These are phyloP conservation scores for Cylindrotheca closterium DNA, from an alignment of 108 stramenopile species.

Conservation along the genomic window DNA sequence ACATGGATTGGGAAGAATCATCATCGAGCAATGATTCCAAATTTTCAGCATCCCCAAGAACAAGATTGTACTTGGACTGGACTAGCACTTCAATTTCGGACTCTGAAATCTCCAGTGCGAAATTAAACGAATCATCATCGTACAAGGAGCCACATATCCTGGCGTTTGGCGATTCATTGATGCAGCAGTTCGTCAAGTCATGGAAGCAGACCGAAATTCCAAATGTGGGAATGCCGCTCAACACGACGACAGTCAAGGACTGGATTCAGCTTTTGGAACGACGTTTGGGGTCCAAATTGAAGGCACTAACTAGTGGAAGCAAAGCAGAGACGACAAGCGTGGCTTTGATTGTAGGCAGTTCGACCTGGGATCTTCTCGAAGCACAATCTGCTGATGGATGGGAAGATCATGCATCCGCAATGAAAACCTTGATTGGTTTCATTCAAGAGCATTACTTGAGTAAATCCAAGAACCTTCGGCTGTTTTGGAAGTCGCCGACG, in stretches of 20 bases:
- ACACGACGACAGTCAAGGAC: constrained; percentile 3
- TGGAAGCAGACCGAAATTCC: not conserved
- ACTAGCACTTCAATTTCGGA: too few relatives aligned
- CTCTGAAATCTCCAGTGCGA: too few relatives aligned
- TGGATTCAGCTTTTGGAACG: constrained; percentile 4
- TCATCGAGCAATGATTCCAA: too few relatives aligned
- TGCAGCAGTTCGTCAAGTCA: constrained; percentile 7
- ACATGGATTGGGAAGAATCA: too few relatives aligned
- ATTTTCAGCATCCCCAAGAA: too few relatives aligned
- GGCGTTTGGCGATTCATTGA: constrained; percentile 18
- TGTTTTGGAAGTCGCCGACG: constrained; percentile 27
- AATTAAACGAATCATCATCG: too few relatives aligned
- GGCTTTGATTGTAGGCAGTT: constrained; percentile 17
- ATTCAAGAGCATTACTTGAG: constrained; percentile 7
- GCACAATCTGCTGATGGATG: not conserved
- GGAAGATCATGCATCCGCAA: constrained; percentile 6
- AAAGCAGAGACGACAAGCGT: not conserved
- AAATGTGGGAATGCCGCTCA: constrained; percentile 3
- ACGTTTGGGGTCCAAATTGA: not conserved
- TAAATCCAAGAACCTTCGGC: not conserved
- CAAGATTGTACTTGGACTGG: too few relatives aligned
- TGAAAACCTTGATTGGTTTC: not conserved
- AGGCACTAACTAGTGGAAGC: not conserved
- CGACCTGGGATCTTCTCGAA: constrained; percentile 25
- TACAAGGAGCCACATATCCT: constrained; percentile 1